Percentiles rank a stretch among this genome's conserved stretches.
Conservation (phyloP, 352 stramenopile genomes). For the Phytophthora meadii region DNA sequence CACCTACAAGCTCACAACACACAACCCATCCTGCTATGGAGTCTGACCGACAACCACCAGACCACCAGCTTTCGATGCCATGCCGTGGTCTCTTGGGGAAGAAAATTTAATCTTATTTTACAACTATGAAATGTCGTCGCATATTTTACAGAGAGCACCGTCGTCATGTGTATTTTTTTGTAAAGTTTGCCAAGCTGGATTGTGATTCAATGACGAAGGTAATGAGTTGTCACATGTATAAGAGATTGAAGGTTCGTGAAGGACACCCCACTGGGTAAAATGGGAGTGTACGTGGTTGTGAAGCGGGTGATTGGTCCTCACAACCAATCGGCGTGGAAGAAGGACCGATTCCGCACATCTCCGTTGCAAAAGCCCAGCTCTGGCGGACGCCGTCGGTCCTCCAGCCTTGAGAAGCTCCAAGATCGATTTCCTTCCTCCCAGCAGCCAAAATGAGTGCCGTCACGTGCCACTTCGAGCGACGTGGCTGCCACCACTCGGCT, state of each 20-base stretch:
- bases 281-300: slow-evolving; percentile 7
- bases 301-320: slow-evolving; percentile 19
- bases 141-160: background rate
- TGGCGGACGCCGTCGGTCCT: slow-evolving; percentile 21
- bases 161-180: no score
- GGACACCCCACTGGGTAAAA: slow-evolving; percentile 3
- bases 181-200: no score
- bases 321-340: slow-evolving; percentile 28
- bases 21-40: no score
- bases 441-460: slow-evolving; percentile 26
- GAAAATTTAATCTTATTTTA: no score
- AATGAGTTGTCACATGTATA: no score
- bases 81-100: no score
- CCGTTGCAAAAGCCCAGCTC: slow-evolving; percentile 16
- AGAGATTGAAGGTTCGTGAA: background rate
- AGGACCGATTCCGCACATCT: slow-evolving; percentile 37
- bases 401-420: background rate
- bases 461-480: slow-evolving; percentile 52
- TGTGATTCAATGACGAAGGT: no score
- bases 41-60: no score
- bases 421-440: slow-evolving; percentile 1
- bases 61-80: no score
- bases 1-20: no score
- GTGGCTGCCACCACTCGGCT: slow-evolving; percentile 43
- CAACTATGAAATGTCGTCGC: no score